These are phyloP conservation scores for Kwoniella dejecticola DNA, from an alignment of 768 basidiomycete genomes.

Conservation along the genomic window DNA sequence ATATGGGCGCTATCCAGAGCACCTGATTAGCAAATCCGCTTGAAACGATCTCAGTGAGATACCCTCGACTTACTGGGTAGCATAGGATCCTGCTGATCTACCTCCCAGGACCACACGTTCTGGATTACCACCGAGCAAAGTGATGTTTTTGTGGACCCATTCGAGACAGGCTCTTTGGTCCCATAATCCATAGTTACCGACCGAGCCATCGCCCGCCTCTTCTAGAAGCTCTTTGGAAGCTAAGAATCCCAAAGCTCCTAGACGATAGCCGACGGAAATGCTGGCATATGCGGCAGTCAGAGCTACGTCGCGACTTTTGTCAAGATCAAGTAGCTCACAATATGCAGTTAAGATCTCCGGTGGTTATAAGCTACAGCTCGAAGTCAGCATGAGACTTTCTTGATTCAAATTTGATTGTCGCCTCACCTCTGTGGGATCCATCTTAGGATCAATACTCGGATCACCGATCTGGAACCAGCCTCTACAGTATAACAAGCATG, in stretches of 20 bases:
- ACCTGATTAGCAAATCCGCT: neutral
- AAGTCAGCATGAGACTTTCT: no score
- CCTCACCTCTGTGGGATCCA: constrained; percentile 20
- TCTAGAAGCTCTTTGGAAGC: constrained; percentile 19
- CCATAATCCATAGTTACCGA: constrained; percentile 26
- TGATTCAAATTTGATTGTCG: no score
- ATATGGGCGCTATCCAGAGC: neutral
- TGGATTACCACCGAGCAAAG: constrained; percentile 22
- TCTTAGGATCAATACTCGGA: constrained; percentile 22
- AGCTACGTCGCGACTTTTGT: neutral
- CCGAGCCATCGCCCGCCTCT: constrained; percentile 22
- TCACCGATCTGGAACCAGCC: constrained; percentile 31
- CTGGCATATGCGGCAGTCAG: neutral
- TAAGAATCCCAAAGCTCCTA: constrained; percentile 22
- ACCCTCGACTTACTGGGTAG: constrained; percentile 5
- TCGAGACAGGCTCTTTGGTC: constrained; percentile 23
- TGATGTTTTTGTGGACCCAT: constrained; percentile 18
- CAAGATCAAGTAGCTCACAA: constrained; percentile 8
- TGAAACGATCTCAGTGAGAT: no score
- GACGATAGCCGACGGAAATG: constrained; percentile 17
- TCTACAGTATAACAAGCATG: neutral
- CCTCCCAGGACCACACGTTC: constrained; percentile 17
- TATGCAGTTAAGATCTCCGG: constrained; percentile 17
- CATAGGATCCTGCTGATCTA: constrained; percentile 23
- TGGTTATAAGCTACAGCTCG: no score